Percentiles rank a stretch among this genome's conserved stretches.
phyloP scores from a whole-genome alignment of 768 basidiomycete genomes.

The Hemileccinum rubropunctum region DNA sequence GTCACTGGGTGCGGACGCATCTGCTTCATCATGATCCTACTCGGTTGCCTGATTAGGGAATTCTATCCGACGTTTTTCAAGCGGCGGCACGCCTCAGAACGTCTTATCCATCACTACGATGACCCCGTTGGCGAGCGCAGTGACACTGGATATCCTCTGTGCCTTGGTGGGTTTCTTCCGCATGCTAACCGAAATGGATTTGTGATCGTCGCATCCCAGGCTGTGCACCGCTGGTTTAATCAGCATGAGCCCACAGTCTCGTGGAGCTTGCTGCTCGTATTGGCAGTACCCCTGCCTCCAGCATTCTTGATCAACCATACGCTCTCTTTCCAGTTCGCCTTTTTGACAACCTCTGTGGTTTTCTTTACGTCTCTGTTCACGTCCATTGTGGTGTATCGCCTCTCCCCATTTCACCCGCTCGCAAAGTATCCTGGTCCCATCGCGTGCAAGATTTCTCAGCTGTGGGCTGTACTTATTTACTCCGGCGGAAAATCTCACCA shows the following conservation, averaged over 20 bases:
- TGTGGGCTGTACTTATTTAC: conserved; percentile 21
- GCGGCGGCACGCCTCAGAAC: background rate
- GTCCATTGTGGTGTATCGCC: conserved; percentile 34
- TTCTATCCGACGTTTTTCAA: background rate
- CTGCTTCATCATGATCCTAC: background rate
- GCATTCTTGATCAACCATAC: conserved; percentile 9
- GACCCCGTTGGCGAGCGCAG: conserved; percentile 1
- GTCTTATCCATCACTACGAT: background rate
- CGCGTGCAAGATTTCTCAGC: conserved; percentile 30
- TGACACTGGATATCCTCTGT: conserved; percentile 15
- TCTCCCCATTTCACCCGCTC: conserved; percentile 39
- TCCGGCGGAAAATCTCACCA: conserved; percentile 19
- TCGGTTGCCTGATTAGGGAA: conserved; percentile 8
- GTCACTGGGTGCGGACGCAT: no score
- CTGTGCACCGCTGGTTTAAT: conserved; percentile 17
- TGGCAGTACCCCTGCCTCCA: conserved; percentile 12
- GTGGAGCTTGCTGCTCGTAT: conserved; percentile 10
- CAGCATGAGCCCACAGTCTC: conserved; percentile 16
- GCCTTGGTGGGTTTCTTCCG: conserved; percentile 12
- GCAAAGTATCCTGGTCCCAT: conserved; percentile 37
- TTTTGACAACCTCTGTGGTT: conserved; percentile 12
- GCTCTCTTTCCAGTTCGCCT: conserved; percentile 2
- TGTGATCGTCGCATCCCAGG: conserved; percentile 2
- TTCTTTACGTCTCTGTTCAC: conserved; percentile 20
- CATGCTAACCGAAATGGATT: background rate